These are phyloP conservation scores for Chenopodium berlandieri DNA, from an alignment of 148 eudicot species.

Conservation along the genomic window DNA sequence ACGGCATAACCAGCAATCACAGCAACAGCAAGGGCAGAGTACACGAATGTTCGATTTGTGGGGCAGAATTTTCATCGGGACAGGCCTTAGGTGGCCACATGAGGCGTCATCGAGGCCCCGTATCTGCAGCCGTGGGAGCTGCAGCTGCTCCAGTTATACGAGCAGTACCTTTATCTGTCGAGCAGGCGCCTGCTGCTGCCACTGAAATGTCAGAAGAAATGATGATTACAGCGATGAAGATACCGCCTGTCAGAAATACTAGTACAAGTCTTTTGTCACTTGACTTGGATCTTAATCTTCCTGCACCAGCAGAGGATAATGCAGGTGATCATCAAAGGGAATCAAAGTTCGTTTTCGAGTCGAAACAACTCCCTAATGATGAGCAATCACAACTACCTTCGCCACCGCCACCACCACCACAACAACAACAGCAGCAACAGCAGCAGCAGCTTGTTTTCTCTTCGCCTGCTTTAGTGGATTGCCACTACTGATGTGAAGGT, in stretches of 20 bases:
- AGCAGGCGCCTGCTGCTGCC: not conserved
- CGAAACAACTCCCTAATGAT: conserved; percentile 26
- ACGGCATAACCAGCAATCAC: conserved; percentile 3
- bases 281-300: conserved; percentile 47
- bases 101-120: conserved; percentile 40
- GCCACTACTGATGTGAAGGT: conserved; percentile 34
- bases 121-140: not conserved
- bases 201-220: conserved; percentile 3
- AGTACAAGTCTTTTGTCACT: conserved; percentile 14
- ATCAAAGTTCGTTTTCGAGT: conserved; percentile 22
- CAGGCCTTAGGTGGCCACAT: conserved; percentile 54
- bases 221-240: conserved; percentile 4
- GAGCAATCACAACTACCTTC: conserved; percentile 14
- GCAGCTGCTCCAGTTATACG: conserved; percentile 5
- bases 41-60: conserved; percentile 41
- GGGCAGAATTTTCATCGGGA: conserved; percentile 44
- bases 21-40: conserved; percentile 27
- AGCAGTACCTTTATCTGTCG: conserved; percentile 7
- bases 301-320: conserved; percentile 33
- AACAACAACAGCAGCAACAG: conserved; percentile 7
- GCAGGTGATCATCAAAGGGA: conserved; percentile 15
- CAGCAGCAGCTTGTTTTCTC: conserved; percentile 32
- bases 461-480: conserved; percentile 41
- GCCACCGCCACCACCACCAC: conserved; percentile 19
- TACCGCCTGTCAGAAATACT: not conserved